These are phyloP conservation scores for Cryptococcus hybrid DNA, from an alignment of 1,284 basidiomycete genomes.

Conservation along the genomic window DNA sequence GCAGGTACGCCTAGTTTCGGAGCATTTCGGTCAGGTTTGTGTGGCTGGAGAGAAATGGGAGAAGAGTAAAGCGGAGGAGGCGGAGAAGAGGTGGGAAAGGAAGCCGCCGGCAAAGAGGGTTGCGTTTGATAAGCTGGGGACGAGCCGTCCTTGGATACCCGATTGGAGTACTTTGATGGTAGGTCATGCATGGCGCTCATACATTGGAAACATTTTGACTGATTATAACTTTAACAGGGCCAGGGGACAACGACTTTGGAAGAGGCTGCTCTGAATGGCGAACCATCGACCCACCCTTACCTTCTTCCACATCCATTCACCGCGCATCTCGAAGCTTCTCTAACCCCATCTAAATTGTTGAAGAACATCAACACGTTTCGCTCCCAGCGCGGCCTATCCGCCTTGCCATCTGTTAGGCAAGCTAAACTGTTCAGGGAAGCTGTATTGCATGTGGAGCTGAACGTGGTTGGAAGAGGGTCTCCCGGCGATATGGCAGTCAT, in stretches of 20 bases:
- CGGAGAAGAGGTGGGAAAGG: conserved; percentile 63
- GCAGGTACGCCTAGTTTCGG: conserved; percentile 70
- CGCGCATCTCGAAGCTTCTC: conserved; percentile 7
- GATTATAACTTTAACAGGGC: neutral
- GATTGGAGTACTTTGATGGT: conserved; percentile 66
- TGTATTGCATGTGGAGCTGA: conserved; percentile 63
- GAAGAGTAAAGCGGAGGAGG: conserved; percentile 53
- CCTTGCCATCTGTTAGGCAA: conserved; percentile 47
- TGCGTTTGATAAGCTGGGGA: conserved; percentile 66
- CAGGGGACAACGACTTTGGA: conserved; percentile 12
- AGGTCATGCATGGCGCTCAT: conserved; percentile 5
- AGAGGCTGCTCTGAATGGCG: conserved; percentile 39
- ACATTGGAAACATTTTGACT: neutral
- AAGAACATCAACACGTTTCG: conserved; percentile 62
- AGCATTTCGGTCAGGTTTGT: conserved; percentile 65
- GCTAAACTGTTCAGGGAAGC: conserved; percentile 59
- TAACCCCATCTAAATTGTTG: conserved; percentile 50
- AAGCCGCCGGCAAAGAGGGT: conserved; percentile 81
- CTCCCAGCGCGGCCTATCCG: conserved; percentile 55
- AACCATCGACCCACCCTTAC: conserved; percentile 56
- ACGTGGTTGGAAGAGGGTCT: conserved; percentile 63
- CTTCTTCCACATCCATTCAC: conserved; percentile 58
- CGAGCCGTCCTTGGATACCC: conserved; percentile 67
- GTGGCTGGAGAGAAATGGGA: conserved; percentile 58
- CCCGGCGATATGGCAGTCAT: conserved; percentile 71